phyloP scores from a whole-genome alignment of 352 stramenopile genomes.

The Lagenidium giganteum region DNA sequence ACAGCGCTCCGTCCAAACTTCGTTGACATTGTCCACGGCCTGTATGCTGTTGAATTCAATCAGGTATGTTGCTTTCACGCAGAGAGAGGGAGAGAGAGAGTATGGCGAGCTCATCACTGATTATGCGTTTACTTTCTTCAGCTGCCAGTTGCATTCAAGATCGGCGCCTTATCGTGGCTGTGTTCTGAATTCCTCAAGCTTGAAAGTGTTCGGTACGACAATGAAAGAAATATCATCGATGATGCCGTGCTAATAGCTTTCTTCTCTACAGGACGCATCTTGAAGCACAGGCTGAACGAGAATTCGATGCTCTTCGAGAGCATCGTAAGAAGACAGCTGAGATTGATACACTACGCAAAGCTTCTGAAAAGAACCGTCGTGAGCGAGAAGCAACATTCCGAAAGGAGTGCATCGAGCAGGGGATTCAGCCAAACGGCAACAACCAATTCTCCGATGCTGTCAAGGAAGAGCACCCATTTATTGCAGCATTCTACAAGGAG shows the following conservation, averaged over 20 bases:
- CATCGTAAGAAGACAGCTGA: slow-evolving; percentile 22
- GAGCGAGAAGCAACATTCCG: slow-evolving; percentile 24
- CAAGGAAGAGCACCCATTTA: slow-evolving; percentile 28
- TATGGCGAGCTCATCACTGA: too few species aligned
- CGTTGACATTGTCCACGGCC: slow-evolving; percentile 54
- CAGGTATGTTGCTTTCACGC: slow-evolving; percentile 21
- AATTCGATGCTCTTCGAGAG: slow-evolving; percentile 25
- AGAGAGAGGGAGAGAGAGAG: too few species aligned
- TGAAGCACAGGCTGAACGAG: slow-evolving; percentile 22
- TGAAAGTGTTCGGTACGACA: slow-evolving; percentile 22
- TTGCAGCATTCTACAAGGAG: slow-evolving; percentile 27
- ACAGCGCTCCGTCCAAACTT: slow-evolving; percentile 42
- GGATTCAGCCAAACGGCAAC: slow-evolving; percentile 31
- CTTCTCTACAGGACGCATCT: slow-evolving; percentile 17
- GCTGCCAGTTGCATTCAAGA: slow-evolving; percentile 22
- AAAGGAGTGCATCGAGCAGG: slow-evolving; percentile 23
- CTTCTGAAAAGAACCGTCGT: slow-evolving; percentile 20
- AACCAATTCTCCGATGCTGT: slow-evolving; percentile 31
- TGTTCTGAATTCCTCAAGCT: slow-evolving; percentile 25
- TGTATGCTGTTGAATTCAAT: slow-evolving; percentile 71
- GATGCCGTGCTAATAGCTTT: background rate
- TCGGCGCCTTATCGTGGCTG: slow-evolving; percentile 23
- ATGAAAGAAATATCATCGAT: background rate
- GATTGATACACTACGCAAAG: slow-evolving; percentile 17
- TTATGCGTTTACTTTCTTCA: slow-evolving; percentile 4